Evolutionary conservation across 306 rosid genomes (phyloP).

Genomic region (Acacia melanoxylon): DNA sequence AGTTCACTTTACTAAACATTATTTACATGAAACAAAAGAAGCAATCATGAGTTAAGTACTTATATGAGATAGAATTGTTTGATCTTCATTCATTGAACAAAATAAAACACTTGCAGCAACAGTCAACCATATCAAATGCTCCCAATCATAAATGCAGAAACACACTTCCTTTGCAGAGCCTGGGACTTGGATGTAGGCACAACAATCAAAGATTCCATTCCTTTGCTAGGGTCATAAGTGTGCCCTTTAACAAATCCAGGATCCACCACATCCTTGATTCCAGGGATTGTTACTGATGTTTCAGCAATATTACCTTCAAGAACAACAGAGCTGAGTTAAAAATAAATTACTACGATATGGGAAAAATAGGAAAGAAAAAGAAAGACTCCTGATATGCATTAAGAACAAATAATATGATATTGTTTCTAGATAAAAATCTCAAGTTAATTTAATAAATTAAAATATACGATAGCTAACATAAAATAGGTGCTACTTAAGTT

Average conservation of each 20-base stretch:
- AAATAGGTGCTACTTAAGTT: slow-evolving; percentile 3
- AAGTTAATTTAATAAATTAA: not conserved
- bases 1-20: not conserved
- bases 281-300: slow-evolving; percentile 89
- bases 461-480: not conserved
- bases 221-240: slow-evolving; percentile 77
- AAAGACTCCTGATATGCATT: not conserved
- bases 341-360: not conserved
- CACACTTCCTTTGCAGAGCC: slow-evolving; percentile 90
- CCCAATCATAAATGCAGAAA: slow-evolving; percentile 14
- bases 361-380: not conserved
- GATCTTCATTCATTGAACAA: slow-evolving; percentile 23
- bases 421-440: slow-evolving; percentile 3
- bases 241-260: slow-evolving; percentile 95
- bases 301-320: slow-evolving; percentile 88
- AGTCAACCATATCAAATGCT: slow-evolving; percentile 14
- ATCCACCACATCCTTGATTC: slow-evolving; percentile 90
- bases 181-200: slow-evolving; percentile 89
- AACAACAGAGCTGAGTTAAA: slow-evolving; percentile 29
- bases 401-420: not conserved
- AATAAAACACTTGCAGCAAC: slow-evolving; percentile 16
- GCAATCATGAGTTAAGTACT: slow-evolving; percentile 9
- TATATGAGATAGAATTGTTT: not conserved
- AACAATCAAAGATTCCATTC: slow-evolving; percentile 82
- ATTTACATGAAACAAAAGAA: not conserved